Evolutionary conservation across 2,329 filamentous ascomycete genomes (phyloP).

Genomic region (Verticillium alfalfae): DNA sequence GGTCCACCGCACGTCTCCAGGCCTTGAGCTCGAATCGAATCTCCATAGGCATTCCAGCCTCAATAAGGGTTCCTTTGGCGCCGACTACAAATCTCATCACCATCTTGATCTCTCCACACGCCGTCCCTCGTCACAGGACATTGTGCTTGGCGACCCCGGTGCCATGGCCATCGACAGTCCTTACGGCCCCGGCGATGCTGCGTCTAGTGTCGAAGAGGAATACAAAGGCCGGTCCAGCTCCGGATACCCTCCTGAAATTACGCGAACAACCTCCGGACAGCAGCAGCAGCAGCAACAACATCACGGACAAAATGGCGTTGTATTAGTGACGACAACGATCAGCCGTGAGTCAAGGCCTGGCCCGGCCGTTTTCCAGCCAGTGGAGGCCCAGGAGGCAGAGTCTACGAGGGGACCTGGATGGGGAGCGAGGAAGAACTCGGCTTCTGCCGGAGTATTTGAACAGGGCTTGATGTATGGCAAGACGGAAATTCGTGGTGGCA

Average conservation of each 20-base stretch:
- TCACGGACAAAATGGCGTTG: slow-evolving; percentile 14
- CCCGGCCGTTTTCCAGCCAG: slow-evolving; percentile 1
- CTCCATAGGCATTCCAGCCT: not conserved
- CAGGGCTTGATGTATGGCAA: not conserved
- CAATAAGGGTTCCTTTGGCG: not conserved
- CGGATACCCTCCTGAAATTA: not conserved
- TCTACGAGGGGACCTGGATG: not conserved
- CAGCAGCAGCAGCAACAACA: not conserved
- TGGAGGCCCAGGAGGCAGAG: slow-evolving; percentile 3
- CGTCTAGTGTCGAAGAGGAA: not conserved
- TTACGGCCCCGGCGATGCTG: not conserved
- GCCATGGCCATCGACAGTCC: slow-evolving; percentile 13
- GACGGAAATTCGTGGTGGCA: not conserved
- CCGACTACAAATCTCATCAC: slow-evolving; percentile 1
- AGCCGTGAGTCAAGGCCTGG: slow-evolving; percentile 23
- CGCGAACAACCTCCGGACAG: not conserved
- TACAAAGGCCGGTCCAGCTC: not conserved
- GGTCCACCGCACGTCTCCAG: slow-evolving; percentile 3
- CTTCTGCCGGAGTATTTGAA: not conserved
- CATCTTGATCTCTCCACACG: slow-evolving; percentile 4
- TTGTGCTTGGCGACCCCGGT: slow-evolving; percentile 15
- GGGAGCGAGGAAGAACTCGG: not conserved
- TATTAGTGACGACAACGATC: slow-evolving; percentile 30
- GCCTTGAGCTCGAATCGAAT: not conserved
- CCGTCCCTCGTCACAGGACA: slow-evolving; percentile 14